phyloP scores from a whole-genome alignment of 495 filamentous ascomycete species.

The Neurospora africana region DNA sequence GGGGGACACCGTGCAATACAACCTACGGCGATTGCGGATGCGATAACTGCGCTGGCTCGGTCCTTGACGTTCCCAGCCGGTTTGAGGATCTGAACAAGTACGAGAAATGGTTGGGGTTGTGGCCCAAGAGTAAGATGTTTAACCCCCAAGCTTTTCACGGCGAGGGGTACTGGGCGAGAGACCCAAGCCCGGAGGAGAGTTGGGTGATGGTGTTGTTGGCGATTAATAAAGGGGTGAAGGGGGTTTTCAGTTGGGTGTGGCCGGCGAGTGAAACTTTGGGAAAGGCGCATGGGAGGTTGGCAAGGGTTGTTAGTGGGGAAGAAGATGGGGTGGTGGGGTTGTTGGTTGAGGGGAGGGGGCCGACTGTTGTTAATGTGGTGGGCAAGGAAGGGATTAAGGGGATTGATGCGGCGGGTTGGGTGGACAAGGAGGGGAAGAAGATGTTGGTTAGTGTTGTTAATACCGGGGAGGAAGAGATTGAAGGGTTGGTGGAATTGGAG shows the following conservation, averaged over 20 bases:
- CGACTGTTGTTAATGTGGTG: too few species aligned
- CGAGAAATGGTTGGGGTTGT: conserved; percentile 31
- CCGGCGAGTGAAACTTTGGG: conserved; percentile 34
- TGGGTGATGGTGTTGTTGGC: conserved; percentile 49
- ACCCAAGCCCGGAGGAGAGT: conserved; percentile 45
- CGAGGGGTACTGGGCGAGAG: conserved; percentile 49
- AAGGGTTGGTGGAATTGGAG: conserved; percentile 12
- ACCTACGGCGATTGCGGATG: conserved; percentile 67
- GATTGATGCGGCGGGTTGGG: conserved; percentile 37
- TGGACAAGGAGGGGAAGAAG: conserved; percentile 11
- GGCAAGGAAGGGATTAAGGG: too few species aligned
- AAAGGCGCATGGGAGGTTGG: conserved; percentile 34
- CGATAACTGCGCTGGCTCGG: conserved; percentile 49
- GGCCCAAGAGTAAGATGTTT: conserved; percentile 47
- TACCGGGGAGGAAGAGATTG: conserved; percentile 22
- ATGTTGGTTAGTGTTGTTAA: conserved; percentile 38
- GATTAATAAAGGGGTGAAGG: conserved; percentile 55
- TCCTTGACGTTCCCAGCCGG: conserved; percentile 45
- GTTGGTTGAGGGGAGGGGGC: conserved; percentile 29
- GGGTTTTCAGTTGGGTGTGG: conserved; percentile 42
- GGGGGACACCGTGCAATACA: conserved; percentile 47
- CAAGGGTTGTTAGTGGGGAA: conserved; percentile 27
- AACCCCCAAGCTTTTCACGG: conserved; percentile 57
- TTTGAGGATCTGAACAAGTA: conserved; percentile 41
- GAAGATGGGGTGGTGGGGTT: conserved; percentile 27